phyloP scores from a whole-genome alignment of 345 rosid species.

The Bruguiera sexangula region DNA sequence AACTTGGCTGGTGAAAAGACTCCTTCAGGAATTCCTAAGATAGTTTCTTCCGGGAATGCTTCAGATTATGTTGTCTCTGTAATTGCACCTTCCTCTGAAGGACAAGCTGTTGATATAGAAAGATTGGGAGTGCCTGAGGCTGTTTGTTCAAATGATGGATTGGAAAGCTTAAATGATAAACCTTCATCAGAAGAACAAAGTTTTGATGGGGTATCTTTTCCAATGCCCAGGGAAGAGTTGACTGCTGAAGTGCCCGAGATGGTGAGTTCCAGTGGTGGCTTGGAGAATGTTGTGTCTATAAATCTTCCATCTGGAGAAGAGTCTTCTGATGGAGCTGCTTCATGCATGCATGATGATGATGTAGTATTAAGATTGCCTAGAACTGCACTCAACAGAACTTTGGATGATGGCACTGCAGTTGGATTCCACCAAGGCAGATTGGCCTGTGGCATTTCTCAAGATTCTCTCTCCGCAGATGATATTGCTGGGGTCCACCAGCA shows the following conservation, averaged over 20 bases:
- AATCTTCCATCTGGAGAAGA: slow-evolving; percentile 12
- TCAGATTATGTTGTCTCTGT: slow-evolving; percentile 23
- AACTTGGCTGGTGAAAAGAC: slow-evolving; percentile 9
- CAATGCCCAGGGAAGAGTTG: slow-evolving; percentile 6
- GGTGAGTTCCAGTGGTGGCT: slow-evolving; percentile 3
- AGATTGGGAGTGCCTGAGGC: slow-evolving; percentile 11
- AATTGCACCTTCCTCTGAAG: slow-evolving; percentile 21
- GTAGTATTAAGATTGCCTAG: slow-evolving; percentile 11
- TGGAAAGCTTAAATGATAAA: neutral
- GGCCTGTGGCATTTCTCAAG: neutral
- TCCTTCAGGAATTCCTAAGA: neutral
- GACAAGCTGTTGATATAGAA: slow-evolving; percentile 13
- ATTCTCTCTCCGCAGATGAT: neutral
- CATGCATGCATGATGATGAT: neutral
- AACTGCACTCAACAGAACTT: neutral
- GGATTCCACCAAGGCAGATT: neutral
- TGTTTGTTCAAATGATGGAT: slow-evolving; percentile 17
- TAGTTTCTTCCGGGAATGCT: neutral
- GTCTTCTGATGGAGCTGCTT: neutral
- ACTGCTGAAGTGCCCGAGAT: slow-evolving; percentile 10
- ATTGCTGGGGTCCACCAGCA: neutral
- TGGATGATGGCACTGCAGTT: neutral
- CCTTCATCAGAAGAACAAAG: slow-evolving; percentile 1
- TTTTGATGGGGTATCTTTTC: neutral
- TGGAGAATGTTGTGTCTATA: slow-evolving; percentile 18